Conservation (phyloP, 805 yeast species). For the Hemisphaericaspora nanyangensis region DNA sequence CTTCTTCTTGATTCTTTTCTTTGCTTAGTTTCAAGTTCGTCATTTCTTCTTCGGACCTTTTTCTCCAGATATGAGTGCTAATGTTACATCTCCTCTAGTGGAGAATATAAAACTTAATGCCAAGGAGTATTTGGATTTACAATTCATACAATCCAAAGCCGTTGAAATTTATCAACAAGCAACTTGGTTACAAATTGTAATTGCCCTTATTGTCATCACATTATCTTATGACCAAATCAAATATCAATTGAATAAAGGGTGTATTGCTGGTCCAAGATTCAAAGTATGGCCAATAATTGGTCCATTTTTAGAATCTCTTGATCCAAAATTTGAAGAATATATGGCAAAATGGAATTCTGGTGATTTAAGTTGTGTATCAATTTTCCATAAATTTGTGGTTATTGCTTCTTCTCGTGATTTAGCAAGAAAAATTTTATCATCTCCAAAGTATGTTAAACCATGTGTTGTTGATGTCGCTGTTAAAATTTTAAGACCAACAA, state of each 20-base stretch:
- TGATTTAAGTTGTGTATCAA: slow-evolving; percentile 92
- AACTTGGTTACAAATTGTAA: slow-evolving; percentile 52
- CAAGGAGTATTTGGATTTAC: slow-evolving; percentile 5
- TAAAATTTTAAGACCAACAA: slow-evolving; percentile 88
- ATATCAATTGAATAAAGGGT: slow-evolving; percentile 78
- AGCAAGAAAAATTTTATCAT: slow-evolving; percentile 79
- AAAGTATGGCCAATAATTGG: slow-evolving; percentile 96
- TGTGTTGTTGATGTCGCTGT: slow-evolving; percentile 97
- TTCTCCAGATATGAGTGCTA: slow-evolving; percentile 9
- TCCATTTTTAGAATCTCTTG: slow-evolving; percentile 88
- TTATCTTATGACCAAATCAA: slow-evolving; percentile 70
- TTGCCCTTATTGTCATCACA: slow-evolving; percentile 44
- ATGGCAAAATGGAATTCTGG: slow-evolving; percentile 93
- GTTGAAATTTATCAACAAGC: slow-evolving; percentile 18
- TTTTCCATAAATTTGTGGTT: slow-evolving; percentile 96
- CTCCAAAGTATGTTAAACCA: slow-evolving; percentile 89
- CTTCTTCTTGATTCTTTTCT: background rate
- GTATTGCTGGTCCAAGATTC: slow-evolving; percentile 83
- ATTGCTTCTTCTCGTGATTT: slow-evolving; percentile 86
- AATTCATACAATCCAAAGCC: slow-evolving; percentile 10
- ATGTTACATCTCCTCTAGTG: slow-evolving; percentile 6
- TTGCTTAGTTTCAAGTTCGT: background rate
- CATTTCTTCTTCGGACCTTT: too few species aligned
- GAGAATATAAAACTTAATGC: slow-evolving; percentile 1
- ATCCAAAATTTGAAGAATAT: slow-evolving; percentile 94